Evolutionary conservation across 192 early-diverging fungal genomes (phyloP).

Genomic region (Anaeromyces robustus): DNA sequence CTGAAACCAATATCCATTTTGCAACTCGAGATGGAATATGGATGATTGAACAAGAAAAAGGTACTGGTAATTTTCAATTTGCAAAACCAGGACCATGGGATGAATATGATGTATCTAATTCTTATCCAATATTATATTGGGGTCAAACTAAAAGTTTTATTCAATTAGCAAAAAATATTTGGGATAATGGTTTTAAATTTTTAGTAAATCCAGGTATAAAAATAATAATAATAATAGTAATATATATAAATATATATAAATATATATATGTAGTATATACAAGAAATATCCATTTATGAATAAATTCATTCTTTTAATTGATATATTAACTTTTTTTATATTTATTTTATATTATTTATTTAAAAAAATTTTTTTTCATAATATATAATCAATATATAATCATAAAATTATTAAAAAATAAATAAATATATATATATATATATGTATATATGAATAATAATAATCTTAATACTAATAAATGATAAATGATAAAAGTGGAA

Average conservation of each 20-base stretch:
- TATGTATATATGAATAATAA: no score
- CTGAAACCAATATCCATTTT: neutral
- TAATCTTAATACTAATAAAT: no score
- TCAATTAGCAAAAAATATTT: neutral
- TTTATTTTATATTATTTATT: no score
- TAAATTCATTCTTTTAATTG: no score
- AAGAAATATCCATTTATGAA: no score
- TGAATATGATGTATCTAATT: neutral
- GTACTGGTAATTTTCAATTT: neutral
- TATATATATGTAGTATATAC: no score
- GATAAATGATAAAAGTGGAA: neutral
- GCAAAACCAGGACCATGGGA: neutral
- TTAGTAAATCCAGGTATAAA: neutral
- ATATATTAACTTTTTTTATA: no score
- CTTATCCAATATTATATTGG: neutral
- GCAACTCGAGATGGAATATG: neutral
- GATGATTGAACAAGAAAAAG: neutral
- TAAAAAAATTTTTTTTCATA: no score
- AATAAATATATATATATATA: no score
- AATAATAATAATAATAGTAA: neutral
- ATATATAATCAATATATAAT: no score
- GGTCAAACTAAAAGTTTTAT: neutral
- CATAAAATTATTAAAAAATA: no score
- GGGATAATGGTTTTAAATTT: neutral
- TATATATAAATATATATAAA: neutral